Evolutionary conservation across 2,329 filamentous ascomycete genomes (phyloP), one percentile per base, ranked within the genome.

Genomic region (Epichloe amarillans): DNA sequence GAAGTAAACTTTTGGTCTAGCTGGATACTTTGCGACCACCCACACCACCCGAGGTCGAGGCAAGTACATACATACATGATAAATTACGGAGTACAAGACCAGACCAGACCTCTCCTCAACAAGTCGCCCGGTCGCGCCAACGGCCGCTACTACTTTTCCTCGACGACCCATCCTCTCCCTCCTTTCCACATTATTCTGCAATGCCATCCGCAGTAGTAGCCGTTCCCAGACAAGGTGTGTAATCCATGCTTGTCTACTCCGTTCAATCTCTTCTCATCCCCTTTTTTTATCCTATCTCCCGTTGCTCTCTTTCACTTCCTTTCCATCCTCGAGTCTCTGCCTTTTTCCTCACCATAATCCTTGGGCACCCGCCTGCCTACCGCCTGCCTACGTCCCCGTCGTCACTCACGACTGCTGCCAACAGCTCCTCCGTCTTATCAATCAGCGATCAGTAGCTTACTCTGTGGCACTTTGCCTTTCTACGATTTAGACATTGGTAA

Each of bases 401-500:
- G 6, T 30, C 19, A 8, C 15, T 11, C 50, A 43, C 50, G 51
- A 51, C 43, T 46, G 46, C 39, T 45, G 47, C 42, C 35, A 10
- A 14, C 21, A 30, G 39, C 21, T 21, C 39, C 10, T 10, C 41
- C 14, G 46, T 39, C 49, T 52, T 50, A 53, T 52, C 49, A 46
- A 42, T 47, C 36, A 52, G 46, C 43, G 41, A 56, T 38, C 49
- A 51, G 45, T 48, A 40, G 43, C 52, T 56, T 45, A 56, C 52
- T 26, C 33, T 39, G 47, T 50, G 44, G 54, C 38, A 41, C 49
- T 33, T 56, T 36, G 49, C 36, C 47, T 51, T 50, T 49, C 30
- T 49, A 37, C 26, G 23, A 52, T 52, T 39, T 50, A 66, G 64
- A 63, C 57, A 55, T 58, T 54, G 62, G 61, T 52, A 62, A 58